Base-by-base conservation (phyloP, 345 rosid species). In the Citrus hindsii region DNA sequence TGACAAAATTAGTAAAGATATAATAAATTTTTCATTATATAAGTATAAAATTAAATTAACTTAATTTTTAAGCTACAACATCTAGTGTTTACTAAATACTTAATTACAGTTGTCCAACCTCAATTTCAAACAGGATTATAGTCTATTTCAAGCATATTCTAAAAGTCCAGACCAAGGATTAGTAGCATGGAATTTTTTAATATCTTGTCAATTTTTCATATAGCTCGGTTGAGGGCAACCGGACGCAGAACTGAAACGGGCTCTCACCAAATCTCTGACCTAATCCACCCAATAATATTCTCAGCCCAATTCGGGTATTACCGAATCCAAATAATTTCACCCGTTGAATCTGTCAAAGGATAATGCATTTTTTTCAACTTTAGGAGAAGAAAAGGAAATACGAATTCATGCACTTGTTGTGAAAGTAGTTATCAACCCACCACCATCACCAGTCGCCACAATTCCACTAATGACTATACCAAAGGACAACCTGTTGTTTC, bases 21-120 rank as follows among this genome's bases (percentile, higher is more conserved):
- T 6, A 35, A 35, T 35, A 35, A 5, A 5, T 5, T 5, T 35
- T 35, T 35, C 7, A 35, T 35, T 0, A 35, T 5, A 35, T 35
- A 35, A 35, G 0, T 35, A 35, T 35, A 35, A 5, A 35, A 35
- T 35, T 5, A 35, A 35, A 35, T 35, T 6, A 5, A 35, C 7
- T 35, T 35, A 35, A 0, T 35, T 6, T 35, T 35, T 5, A 35
- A 35, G 0, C 0, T 35, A 35, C 0, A 35, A 35, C 0, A 6
- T 0, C 6, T 35, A 35, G 1, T 35, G 0, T 35, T 35, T 5
- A 35, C 1, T 0, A 35, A 33, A 5, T 35, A 35, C 1, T 35
- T 35, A 35, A 35, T 1, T 35, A 35, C 7, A 35, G 0, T 0
- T 35, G 7, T 5, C 37, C 7, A 35, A 6, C 1, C 37, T 35